phyloP scores from a whole-genome alignment of 805 yeast species.

The Candida sakaeoensis region DNA sequence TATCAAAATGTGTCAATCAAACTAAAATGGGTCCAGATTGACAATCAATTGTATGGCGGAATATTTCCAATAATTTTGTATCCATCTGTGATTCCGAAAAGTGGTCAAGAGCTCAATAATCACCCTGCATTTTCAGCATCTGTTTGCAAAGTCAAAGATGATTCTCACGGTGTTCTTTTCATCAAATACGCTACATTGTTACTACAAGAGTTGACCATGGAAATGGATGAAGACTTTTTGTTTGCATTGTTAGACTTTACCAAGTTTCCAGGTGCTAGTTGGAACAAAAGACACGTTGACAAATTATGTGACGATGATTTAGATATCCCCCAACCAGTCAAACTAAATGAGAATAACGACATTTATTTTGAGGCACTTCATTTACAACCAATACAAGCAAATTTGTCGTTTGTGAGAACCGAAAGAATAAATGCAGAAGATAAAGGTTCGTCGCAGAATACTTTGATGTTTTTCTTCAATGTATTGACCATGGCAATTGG shows the following conservation, averaged over 20 bases:
- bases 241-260: conserved; percentile 77
- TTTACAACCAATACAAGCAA: conserved; percentile 85
- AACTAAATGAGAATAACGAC: conserved; percentile 57
- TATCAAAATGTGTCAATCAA: conserved; percentile 78
- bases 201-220: conserved; percentile 87
- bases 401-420: conserved; percentile 86
- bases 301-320: conserved; percentile 58
- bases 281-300: conserved; percentile 49
- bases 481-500: conserved; percentile 95
- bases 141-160: conserved; percentile 79
- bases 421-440: conserved; percentile 71
- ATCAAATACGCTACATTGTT: conserved; percentile 88
- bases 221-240: conserved; percentile 89
- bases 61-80: conserved; percentile 82
- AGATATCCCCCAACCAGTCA: conserved; percentile 68
- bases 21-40: conserved; percentile 92
- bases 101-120: conserved; percentile 73
- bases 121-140: conserved; percentile 93
- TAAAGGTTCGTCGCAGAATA: conserved; percentile 53
- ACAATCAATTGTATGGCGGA: conserved; percentile 86
- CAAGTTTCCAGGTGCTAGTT: conserved; percentile 77
- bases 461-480: conserved; percentile 74
- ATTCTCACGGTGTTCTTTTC: conserved; percentile 82
- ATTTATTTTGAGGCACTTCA: conserved; percentile 90
- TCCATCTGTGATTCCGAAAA: conserved; percentile 87